Percentiles rank a stretch among this genome's conserved stretches.
Evolutionary conservation across 2,329 filamentous ascomycete genomes (phyloP).

Genomic region (Emmonsiellopsis sp.): DNA sequence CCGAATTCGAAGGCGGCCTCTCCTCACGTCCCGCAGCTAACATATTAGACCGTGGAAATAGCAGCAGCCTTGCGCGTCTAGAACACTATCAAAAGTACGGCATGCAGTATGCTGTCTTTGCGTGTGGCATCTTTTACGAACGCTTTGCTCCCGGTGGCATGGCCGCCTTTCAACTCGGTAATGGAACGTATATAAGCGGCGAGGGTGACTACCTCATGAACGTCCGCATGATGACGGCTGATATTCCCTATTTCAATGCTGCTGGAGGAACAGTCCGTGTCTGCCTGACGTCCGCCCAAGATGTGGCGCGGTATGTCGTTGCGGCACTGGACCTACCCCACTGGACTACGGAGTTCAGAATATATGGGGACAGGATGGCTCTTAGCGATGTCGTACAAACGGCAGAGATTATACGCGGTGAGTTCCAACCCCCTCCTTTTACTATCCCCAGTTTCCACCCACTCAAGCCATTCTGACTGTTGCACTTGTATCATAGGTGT

Average conservation of each 20-base stretch:
- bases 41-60: slow-evolving; percentile 52
- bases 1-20: slow-evolving; percentile 63
- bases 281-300: slow-evolving; percentile 59
- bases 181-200: slow-evolving; percentile 42
- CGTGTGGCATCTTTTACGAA: slow-evolving; percentile 68
- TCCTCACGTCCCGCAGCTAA: slow-evolving; percentile 46
- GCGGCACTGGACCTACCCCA: slow-evolving; percentile 51
- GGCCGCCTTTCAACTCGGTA: slow-evolving; percentile 48
- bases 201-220: slow-evolving; percentile 61
- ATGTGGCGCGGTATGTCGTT: slow-evolving; percentile 62
- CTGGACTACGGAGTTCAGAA: slow-evolving; percentile 61
- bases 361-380: slow-evolving; percentile 57
- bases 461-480: neutral
- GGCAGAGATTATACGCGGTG: slow-evolving; percentile 40
- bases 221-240: slow-evolving; percentile 47
- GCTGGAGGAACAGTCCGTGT: slow-evolving; percentile 47
- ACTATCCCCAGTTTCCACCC: neutral
- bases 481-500: slow-evolving; percentile 7
- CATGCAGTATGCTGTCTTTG: slow-evolving; percentile 62
- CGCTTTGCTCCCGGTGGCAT: slow-evolving; percentile 61
- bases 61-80: slow-evolving; percentile 48
- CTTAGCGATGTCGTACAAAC: slow-evolving; percentile 52
- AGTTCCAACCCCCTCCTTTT: slow-evolving; percentile 11
- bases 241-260: slow-evolving; percentile 49
- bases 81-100: slow-evolving; percentile 41